Evolutionary conservation across 305 asterid genomes (phyloP).

Genomic region (Plantago coronopus): DNA sequence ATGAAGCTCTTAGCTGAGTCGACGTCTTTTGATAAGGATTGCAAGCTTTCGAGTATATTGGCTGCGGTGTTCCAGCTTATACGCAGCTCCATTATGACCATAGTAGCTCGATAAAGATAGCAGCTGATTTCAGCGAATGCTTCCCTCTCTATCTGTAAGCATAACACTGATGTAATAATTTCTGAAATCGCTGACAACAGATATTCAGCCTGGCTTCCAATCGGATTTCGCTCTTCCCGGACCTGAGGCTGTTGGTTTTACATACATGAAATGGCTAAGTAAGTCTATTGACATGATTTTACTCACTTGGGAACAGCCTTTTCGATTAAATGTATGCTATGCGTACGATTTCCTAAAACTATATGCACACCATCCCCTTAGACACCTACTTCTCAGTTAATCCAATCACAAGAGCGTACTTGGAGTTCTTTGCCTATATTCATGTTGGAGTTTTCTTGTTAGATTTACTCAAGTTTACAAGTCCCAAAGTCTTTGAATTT

Average conservation of each 20-base stretch:
- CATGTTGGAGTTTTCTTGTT: too few relatives aligned
- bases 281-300: not conserved
- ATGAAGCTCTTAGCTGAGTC: conserved; percentile 39
- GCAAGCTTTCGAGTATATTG: conserved; percentile 40
- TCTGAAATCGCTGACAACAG: conserved; percentile 47
- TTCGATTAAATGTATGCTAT: too few relatives aligned
- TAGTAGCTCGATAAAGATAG: conserved; percentile 58
- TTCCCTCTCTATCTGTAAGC: conserved; percentile 44
- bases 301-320: not conserved
- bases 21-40: conserved; percentile 37
- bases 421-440: too few relatives aligned
- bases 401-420: too few relatives aligned
- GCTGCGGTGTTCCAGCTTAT: conserved; percentile 37
- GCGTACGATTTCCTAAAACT: too few relatives aligned
- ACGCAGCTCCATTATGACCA: conserved; percentile 51
- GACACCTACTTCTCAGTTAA: too few relatives aligned
- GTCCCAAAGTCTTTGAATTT: not conserved
- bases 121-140: conserved; percentile 52
- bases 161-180: conserved; percentile 33
- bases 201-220: conserved; percentile 34
- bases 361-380: too few relatives aligned
- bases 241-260: conserved; percentile 25
- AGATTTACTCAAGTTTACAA: too few relatives aligned
- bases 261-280: not conserved
- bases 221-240: conserved; percentile 34